A percentile compares a stretch with the other conserved stretches of the same genome.
These are phyloP conservation scores for Cercospora sp. DNA, from an alignment of 2,329 filamentous ascomycete species.

Conservation along the genomic window DNA sequence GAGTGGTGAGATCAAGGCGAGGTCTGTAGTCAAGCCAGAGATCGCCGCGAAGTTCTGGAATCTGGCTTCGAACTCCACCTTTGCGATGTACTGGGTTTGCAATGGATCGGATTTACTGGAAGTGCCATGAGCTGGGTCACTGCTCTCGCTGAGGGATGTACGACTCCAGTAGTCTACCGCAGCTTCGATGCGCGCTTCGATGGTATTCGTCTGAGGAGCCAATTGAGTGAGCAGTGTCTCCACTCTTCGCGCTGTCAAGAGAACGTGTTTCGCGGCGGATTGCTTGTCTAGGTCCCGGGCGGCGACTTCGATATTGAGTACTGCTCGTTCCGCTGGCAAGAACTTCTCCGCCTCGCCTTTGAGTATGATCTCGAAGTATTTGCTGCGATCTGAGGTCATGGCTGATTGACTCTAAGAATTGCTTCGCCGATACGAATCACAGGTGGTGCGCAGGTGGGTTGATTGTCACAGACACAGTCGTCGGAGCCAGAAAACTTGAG, in stretches of 20 bases:
- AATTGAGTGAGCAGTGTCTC: constrained; percentile 14
- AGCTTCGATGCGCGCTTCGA: constrained; percentile 4
- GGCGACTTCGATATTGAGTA: constrained; percentile 5
- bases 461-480: neutral
- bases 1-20: neutral
- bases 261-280: neutral
- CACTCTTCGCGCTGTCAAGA: constrained; percentile 5
- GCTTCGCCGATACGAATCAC: neutral
- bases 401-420: neutral
- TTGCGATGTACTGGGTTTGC: neutral
- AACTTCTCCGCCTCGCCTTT: constrained; percentile 5
- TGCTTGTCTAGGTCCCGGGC: neutral
- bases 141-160: constrained; percentile 18
- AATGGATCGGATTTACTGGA: neutral
- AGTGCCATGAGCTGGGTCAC: neutral
- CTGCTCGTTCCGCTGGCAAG: constrained; percentile 13
- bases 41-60: constrained; percentile 16
- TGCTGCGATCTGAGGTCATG: neutral
- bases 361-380: constrained; percentile 11
- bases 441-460: neutral
- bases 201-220: constrained; percentile 3
- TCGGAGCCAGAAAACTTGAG: neutral
- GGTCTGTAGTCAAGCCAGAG: neutral
- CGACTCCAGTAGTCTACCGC: constrained; percentile 18
- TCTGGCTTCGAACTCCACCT: constrained; percentile 11